These are phyloP conservation scores for Leonotis leonurus DNA, from an alignment of 257 asterid genomes.

Conservation along the genomic window DNA sequence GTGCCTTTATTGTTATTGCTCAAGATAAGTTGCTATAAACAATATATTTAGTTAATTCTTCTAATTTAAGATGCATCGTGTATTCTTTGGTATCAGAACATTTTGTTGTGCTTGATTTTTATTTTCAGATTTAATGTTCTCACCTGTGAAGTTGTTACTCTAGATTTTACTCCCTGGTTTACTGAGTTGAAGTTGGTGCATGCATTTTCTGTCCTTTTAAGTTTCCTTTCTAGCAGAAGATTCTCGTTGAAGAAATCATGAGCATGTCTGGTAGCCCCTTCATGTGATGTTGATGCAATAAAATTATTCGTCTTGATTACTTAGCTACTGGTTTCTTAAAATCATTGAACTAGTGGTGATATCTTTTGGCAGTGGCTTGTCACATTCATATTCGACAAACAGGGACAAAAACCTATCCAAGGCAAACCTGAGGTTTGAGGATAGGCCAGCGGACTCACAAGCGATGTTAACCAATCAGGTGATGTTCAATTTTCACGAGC, in stretches of 20 bases:
- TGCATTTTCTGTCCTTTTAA: neutral
- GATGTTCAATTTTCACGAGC: neutral
- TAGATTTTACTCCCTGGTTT: neutral
- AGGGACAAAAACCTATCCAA: slow-evolving; percentile 54
- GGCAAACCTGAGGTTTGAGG: slow-evolving; percentile 41
- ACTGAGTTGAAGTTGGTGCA: neutral
- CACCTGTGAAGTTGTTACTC: neutral
- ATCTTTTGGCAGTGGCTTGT: slow-evolving; percentile 55
- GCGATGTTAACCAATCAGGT: slow-evolving; percentile 50
- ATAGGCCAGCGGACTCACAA: slow-evolving; percentile 38
- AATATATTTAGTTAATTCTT: neutral
- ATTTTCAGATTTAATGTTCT: neutral
- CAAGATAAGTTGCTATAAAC: neutral
- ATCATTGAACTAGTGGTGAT: neutral
- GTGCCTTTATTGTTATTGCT: neutral
- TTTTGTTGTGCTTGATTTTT: neutral
- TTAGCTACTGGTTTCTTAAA: neutral
- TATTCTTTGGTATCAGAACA: neutral
- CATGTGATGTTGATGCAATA: neutral
- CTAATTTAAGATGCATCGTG: neutral
- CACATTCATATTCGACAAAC: slow-evolving; percentile 73
- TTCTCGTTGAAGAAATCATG: neutral
- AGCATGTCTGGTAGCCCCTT: neutral
- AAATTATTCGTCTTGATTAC: neutral
- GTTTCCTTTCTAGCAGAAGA: neutral